Conservation (phyloP, 257 asterid genomes). For the Penstemon newberryi region DNA sequence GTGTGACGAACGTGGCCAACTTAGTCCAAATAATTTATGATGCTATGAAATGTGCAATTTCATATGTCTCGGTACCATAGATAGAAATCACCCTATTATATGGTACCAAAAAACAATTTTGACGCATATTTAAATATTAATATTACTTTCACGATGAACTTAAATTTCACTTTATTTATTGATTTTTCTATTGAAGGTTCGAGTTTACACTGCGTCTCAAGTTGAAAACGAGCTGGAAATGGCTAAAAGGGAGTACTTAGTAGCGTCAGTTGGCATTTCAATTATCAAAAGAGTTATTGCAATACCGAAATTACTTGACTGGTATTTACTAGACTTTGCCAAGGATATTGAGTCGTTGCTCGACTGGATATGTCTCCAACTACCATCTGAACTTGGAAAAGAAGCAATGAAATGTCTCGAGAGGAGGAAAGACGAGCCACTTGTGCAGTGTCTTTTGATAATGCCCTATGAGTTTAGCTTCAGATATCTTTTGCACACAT, state of each 20-base stretch:
- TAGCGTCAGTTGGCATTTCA: slow-evolving; percentile 77
- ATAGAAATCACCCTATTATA: background rate
- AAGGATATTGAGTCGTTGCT: slow-evolving; percentile 76
- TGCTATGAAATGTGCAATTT: too few species aligned
- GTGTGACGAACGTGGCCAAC: too few species aligned
- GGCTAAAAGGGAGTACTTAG: slow-evolving; percentile 74
- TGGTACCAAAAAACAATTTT: background rate
- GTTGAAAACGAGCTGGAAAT: slow-evolving; percentile 80
- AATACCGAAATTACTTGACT: slow-evolving; percentile 82
- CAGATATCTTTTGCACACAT: slow-evolving; percentile 74
- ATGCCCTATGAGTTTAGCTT: slow-evolving; percentile 82
- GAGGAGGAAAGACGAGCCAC: slow-evolving; percentile 45
- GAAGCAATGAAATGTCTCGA: slow-evolving; percentile 71
- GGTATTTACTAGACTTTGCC: slow-evolving; percentile 89
- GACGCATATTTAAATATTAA: background rate
- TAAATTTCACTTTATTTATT: background rate
- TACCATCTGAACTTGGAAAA: slow-evolving; percentile 65
- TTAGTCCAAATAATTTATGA: too few species aligned
- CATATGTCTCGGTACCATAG: too few species aligned
- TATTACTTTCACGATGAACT: background rate
- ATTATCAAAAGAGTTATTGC: slow-evolving; percentile 44
- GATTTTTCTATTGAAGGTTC: slow-evolving; percentile 45
- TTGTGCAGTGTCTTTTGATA: slow-evolving; percentile 49
- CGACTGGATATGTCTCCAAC: slow-evolving; percentile 85
- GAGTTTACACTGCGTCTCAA: slow-evolving; percentile 69